Evolutionary conservation across 768 basidiomycete genomes (phyloP).

Genomic region (Asterophora parasitica): DNA sequence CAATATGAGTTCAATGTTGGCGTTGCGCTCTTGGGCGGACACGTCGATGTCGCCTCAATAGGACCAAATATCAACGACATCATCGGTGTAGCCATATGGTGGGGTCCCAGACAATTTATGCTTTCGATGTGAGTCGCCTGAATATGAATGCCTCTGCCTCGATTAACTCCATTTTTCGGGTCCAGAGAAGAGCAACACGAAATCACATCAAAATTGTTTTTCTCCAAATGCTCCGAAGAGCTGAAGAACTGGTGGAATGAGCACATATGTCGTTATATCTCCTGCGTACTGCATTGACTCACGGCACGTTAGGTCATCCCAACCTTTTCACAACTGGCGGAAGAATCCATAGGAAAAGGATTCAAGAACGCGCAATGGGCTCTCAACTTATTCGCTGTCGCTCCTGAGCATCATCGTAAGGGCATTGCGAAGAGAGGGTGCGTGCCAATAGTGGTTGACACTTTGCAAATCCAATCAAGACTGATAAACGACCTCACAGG

Average conservation of each 20-base stretch:
- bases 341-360: conserved; percentile 16
- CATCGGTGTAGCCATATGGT: no score
- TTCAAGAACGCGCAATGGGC: conserved; percentile 22
- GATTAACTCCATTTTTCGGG: not conserved
- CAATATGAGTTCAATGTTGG: no score
- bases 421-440: conserved; percentile 28
- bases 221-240: conserved; percentile 15
- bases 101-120: no score
- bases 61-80: no score
- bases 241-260: conserved; percentile 26
- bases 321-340: conserved; percentile 12
- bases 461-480: no score
- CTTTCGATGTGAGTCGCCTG: not conserved
- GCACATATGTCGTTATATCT: conserved; percentile 16
- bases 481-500: conserved; percentile 14
- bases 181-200: conserved; percentile 24
- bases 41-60: no score
- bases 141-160: not conserved
- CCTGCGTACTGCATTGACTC: not conserved
- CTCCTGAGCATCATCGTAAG: conserved; percentile 25
- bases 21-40: no score
- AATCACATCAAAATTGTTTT: conserved; percentile 22
- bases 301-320: conserved; percentile 20
- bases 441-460: no score
- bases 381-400: conserved; percentile 25